Conservation (phyloP, 1,284 basidiomycete species). For the Malassezia restricta region DNA sequence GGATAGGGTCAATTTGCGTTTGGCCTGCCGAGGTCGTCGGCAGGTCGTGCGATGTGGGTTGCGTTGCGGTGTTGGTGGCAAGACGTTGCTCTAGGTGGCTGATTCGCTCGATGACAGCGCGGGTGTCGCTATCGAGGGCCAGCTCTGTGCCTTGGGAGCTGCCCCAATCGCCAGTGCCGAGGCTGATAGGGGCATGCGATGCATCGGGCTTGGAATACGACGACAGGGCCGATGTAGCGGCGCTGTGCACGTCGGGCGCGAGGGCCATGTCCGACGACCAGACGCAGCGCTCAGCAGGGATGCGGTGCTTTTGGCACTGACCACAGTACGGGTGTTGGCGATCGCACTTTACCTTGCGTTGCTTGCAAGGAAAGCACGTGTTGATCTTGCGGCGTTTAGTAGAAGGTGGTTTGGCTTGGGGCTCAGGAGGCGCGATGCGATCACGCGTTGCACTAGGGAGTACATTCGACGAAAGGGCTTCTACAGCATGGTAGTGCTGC, state of each 20-base stretch:
- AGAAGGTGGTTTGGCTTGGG: conserved; percentile 14
- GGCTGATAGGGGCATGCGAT: conserved; percentile 15
- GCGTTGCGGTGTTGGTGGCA: conserved; percentile 5
- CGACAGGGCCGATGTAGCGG: neutral
- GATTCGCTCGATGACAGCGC: conserved; percentile 30
- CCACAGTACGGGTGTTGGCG: conserved; percentile 37
- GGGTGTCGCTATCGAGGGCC: conserved; percentile 24
- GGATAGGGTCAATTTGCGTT: conserved; percentile 15
- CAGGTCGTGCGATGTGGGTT: conserved; percentile 13
- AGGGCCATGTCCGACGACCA: conserved; percentile 20
- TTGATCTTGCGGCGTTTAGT: conserved; percentile 39
- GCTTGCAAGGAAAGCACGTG: conserved; percentile 41
- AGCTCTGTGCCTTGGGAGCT: conserved; percentile 17
- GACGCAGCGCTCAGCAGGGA: conserved; percentile 28
- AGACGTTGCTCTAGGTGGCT: conserved; percentile 24
- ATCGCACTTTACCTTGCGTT: conserved; percentile 38
- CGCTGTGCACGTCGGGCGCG: conserved; percentile 8
- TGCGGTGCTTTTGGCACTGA: conserved; percentile 33
- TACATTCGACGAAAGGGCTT: conserved; percentile 16
- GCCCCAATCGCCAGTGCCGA: conserved; percentile 19
- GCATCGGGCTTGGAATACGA: conserved; percentile 11
- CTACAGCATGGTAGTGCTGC: conserved; percentile 16
- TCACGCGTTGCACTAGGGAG: conserved; percentile 8
- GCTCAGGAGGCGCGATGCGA: conserved; percentile 7
- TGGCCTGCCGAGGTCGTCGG: neutral